These are phyloP conservation scores for Hypoxylon rickii DNA, from an alignment of 495 filamentous ascomycete genomes.

Conservation along the genomic window DNA sequence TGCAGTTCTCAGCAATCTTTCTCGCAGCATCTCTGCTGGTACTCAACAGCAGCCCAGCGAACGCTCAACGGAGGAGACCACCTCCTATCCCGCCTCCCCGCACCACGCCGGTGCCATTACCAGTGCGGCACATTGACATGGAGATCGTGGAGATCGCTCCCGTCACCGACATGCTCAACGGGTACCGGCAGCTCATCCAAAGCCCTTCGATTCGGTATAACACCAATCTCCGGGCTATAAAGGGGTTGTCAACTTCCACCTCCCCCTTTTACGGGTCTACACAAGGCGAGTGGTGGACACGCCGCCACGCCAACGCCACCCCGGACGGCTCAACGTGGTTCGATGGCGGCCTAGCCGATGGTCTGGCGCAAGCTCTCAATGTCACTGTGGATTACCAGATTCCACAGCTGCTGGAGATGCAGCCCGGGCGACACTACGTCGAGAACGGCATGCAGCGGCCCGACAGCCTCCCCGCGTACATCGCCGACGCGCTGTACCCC, in stretches of 20 bases:
- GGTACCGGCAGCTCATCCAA: background rate
- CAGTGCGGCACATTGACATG: no score
- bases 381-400: background rate
- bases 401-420: background rate
- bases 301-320: background rate
- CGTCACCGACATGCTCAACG: background rate
- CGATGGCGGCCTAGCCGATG: conserved; percentile 4
- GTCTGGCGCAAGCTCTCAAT: background rate
- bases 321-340: background rate
- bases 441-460: background rate
- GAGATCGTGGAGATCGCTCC: background rate
- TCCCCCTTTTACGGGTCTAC: background rate
- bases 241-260: background rate
- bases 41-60: no score
- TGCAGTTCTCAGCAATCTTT: no score
- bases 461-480: background rate
- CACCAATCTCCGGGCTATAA: background rate
- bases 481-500: background rate
- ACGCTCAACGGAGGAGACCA: no score
- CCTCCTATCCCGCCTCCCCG: no score
- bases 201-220: background rate
- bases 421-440: background rate
- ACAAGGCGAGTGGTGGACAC: conserved; percentile 2
- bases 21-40: no score
- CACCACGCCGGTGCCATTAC: no score